These are phyloP conservation scores for Pisolithus albus DNA, from an alignment of 768 basidiomycete species.

Conservation along the genomic window DNA sequence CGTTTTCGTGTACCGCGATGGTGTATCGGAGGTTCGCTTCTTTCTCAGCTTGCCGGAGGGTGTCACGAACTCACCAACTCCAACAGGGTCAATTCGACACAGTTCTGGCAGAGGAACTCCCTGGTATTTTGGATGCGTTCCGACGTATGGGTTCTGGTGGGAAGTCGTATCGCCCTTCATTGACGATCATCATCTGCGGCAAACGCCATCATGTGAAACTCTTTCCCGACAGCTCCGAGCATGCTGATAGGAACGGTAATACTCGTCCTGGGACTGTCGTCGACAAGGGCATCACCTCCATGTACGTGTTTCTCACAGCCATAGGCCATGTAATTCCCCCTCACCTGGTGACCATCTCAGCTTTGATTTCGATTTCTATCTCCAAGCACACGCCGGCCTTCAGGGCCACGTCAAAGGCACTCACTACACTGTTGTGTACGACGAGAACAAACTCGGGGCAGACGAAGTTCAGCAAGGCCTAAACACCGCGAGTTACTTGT, in stretches of 20 bases:
- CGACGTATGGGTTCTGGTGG: slow-evolving; percentile 36
- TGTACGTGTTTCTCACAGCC: slow-evolving; percentile 33
- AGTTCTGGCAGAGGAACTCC: slow-evolving; percentile 55
- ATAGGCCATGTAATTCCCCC: slow-evolving; percentile 5
- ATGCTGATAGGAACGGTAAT: slow-evolving; percentile 64
- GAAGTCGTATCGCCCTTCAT: slow-evolving; percentile 47
- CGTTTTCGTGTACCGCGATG: slow-evolving; percentile 71
- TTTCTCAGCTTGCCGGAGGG: neutral
- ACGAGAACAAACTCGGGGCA: slow-evolving; percentile 62
- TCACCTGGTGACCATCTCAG: slow-evolving; percentile 20
- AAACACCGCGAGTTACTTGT: slow-evolving; percentile 63
- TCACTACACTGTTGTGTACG: slow-evolving; percentile 75
- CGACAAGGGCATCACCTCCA: slow-evolving; percentile 68
- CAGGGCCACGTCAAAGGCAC: slow-evolving; percentile 68
- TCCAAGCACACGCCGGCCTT: slow-evolving; percentile 69
- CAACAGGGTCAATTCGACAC: slow-evolving; percentile 64
- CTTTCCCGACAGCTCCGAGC: slow-evolving; percentile 44
- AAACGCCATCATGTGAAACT: slow-evolving; percentile 58
- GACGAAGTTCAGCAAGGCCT: slow-evolving; percentile 72
- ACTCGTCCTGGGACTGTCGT: slow-evolving; percentile 75
- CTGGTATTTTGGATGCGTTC: slow-evolving; percentile 56
- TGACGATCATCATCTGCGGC: slow-evolving; percentile 77
- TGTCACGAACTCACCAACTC: neutral
- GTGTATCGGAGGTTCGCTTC: slow-evolving; percentile 64
- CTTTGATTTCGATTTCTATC: slow-evolving; percentile 61